A percentile compares a stretch with the other conserved stretches of the same genome.
Evolutionary conservation across 2,329 filamentous ascomycete species (phyloP).

Genomic region (Aspergillus bombycis): DNA sequence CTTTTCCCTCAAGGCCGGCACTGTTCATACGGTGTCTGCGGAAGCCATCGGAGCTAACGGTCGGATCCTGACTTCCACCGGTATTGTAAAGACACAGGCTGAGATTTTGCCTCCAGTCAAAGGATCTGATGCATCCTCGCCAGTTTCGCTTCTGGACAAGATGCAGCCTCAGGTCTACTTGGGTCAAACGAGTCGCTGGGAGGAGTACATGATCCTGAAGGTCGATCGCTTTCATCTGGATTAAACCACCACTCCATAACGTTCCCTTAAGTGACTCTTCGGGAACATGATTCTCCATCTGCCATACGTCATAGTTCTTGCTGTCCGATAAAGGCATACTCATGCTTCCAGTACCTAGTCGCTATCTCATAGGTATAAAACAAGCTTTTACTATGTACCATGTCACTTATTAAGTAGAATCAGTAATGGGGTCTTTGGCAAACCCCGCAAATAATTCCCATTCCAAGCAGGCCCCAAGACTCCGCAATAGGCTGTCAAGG

Average conservation of each 20-base stretch:
- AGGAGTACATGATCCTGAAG: conserved; percentile 19
- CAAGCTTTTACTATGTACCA: background rate
- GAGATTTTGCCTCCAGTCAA: conserved; percentile 23
- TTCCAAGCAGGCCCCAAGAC: background rate
- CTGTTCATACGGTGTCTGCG: conserved; percentile 44
- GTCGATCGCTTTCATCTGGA: conserved; percentile 12
- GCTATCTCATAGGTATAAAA: background rate
- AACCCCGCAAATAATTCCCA: background rate
- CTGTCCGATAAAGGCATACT: background rate
- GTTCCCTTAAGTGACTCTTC: background rate
- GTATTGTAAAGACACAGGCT: conserved; percentile 23
- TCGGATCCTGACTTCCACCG: conserved; percentile 30
- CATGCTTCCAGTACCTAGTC: background rate
- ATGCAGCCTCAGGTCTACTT: conserved; percentile 10
- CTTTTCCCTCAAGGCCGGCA: conserved; percentile 23
- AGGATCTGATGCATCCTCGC: background rate
- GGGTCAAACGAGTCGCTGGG: conserved; percentile 10
- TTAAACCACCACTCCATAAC: background rate
- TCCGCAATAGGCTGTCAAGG: no score
- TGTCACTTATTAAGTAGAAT: background rate
- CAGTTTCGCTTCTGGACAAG: background rate
- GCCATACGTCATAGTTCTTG: background rate
- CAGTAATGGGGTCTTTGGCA: background rate
- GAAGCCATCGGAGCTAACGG: conserved; percentile 38
- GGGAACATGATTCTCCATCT: background rate